phyloP scores from a whole-genome alignment of 2,329 filamentous ascomycete genomes.

The Fusarium foetens region DNA sequence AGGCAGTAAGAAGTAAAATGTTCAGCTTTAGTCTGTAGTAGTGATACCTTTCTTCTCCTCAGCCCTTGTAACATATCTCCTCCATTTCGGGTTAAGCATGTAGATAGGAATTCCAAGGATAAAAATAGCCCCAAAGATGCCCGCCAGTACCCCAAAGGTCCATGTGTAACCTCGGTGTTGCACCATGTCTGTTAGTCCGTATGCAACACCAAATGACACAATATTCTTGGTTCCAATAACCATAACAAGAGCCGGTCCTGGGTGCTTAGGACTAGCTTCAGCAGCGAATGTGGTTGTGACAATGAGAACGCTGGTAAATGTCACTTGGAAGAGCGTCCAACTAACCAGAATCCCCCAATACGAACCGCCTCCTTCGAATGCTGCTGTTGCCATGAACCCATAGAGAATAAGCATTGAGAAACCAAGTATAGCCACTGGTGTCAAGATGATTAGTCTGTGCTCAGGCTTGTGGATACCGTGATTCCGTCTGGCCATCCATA shows the following conservation, averaged over 20 bases:
- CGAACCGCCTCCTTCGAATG: neutral
- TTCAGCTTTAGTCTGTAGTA: neutral
- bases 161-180: neutral
- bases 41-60: neutral
- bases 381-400: neutral
- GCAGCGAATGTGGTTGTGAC: neutral
- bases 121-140: neutral
- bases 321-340: neutral
- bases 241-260: neutral
- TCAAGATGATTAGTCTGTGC: neutral
- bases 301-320: neutral
- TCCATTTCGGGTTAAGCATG: neutral
- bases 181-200: neutral
- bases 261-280: neutral
- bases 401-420: neutral
- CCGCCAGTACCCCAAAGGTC: neutral
- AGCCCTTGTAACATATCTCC: neutral
- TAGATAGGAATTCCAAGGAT: neutral
- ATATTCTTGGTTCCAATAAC: neutral
- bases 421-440: neutral
- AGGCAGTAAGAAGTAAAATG: fast-evolving
- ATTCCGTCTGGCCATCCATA: neutral
- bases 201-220: neutral
- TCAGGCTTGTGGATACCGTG: neutral
- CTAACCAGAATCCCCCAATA: neutral